A percentile compares a stretch with the other conserved stretches of the same genome.
phyloP scores from a whole-genome alignment of 345 rosid species.

The Hypericum androsaemum region DNA sequence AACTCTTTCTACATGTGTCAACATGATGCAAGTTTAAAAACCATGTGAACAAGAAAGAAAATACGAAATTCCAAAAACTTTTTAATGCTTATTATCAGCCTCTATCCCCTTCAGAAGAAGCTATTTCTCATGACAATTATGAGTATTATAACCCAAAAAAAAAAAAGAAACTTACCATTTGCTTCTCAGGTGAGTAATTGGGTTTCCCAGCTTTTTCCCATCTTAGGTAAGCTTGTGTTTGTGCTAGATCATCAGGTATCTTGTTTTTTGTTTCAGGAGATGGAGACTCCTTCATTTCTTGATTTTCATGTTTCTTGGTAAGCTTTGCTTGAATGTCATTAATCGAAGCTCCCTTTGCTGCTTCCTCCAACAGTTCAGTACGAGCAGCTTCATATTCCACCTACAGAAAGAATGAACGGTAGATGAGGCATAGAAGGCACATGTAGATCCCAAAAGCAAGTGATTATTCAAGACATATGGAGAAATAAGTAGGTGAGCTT shows the following conservation, averaged over 20 bases:
- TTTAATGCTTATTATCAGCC: not conserved
- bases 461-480: too few relatives aligned
- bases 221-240: constrained; percentile 51
- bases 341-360: constrained; percentile 63
- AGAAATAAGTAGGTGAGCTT: constrained; percentile 1
- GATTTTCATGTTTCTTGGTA: constrained; percentile 38
- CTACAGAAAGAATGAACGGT: constrained; percentile 23
- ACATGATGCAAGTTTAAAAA: not conserved
- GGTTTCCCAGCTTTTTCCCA: constrained; percentile 85
- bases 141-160: not conserved
- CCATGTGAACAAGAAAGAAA: not conserved
- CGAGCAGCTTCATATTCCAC: constrained; percentile 95
- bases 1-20: constrained; percentile 34
- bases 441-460: too few relatives aligned
- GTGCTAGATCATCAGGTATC: constrained; percentile 55
- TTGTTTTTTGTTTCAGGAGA: constrained; percentile 21
- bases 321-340: constrained; percentile 64
- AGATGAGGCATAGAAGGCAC: too few relatives aligned
- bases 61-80: not conserved
- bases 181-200: constrained; percentile 41
- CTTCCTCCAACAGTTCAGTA: constrained; percentile 71
- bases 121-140: too few relatives aligned
- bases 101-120: too few relatives aligned
- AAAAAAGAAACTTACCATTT: constrained; percentile 31
- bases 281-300: constrained; percentile 33